phyloP scores from a whole-genome alignment of 1,139 yeast genomes.

The Blastobotrys persicus region DNA sequence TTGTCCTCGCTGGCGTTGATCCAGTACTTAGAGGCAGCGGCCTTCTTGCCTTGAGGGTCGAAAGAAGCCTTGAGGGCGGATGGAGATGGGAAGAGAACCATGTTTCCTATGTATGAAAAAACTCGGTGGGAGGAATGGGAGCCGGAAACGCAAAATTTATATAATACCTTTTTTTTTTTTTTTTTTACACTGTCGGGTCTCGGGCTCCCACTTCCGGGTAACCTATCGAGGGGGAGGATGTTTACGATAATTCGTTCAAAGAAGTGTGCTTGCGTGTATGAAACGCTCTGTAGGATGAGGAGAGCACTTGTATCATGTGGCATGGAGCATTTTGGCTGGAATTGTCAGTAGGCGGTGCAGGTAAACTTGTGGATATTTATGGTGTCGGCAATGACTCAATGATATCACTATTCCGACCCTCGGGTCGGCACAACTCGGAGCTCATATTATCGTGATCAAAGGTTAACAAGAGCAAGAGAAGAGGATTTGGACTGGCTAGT shows the following conservation, averaged over 20 bases:
- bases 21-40: slow-evolving; percentile 32
- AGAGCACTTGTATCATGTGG: not conserved
- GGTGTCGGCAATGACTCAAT: not conserved
- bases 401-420: not conserved
- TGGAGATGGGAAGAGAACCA: slow-evolving; percentile 42
- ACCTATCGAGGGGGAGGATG: not conserved
- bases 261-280: not conserved
- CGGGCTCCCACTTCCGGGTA: not conserved
- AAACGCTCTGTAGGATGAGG: too few species aligned
- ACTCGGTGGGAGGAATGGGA: not conserved
- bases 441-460: too few species aligned
- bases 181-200: not conserved
- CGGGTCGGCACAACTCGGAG: not conserved
- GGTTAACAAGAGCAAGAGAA: too few species aligned
- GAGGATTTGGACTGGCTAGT: too few species aligned
- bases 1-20: slow-evolving; percentile 36
- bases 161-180: not conserved
- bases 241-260: not conserved
- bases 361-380: not conserved
- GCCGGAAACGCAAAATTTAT: not conserved
- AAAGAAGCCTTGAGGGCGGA: slow-evolving; percentile 40
- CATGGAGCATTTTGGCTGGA: not conserved
- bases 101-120: slow-evolving; percentile 15
- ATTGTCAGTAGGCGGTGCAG: not conserved
- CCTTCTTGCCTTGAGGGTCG: slow-evolving; percentile 37